Evolutionary conservation across 2,329 filamentous ascomycete species (phyloP).

Genomic region (Curvularia sp.): DNA sequence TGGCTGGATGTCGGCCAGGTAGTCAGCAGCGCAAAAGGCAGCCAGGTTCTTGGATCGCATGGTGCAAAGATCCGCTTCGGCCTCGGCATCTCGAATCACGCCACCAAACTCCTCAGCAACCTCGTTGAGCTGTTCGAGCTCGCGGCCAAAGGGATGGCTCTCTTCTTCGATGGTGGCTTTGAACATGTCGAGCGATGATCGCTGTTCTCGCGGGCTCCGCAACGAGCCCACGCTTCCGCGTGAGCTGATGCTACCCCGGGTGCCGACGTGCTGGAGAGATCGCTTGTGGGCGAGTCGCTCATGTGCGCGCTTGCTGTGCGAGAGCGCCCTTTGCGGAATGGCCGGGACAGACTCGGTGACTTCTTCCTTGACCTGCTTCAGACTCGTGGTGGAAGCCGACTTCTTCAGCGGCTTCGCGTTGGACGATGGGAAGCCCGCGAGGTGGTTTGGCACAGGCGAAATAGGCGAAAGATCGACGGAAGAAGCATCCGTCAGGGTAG

Average conservation of each 20-base stretch:
- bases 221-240: slow-evolving; percentile 61
- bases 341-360: slow-evolving; percentile 61
- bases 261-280: slow-evolving; percentile 59
- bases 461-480: slow-evolving; percentile 57
- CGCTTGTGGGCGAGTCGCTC: slow-evolving; percentile 75
- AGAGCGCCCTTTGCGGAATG: slow-evolving; percentile 80
- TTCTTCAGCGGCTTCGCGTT: slow-evolving; percentile 55
- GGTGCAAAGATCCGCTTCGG: slow-evolving; percentile 76
- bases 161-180: slow-evolving; percentile 46
- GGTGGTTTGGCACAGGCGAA: slow-evolving; percentile 63
- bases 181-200: slow-evolving; percentile 56
- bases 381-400: slow-evolving; percentile 50
- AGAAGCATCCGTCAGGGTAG: slow-evolving; percentile 69
- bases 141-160: slow-evolving; percentile 81
- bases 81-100: slow-evolving; percentile 64
- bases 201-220: slow-evolving; percentile 63
- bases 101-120: slow-evolving; percentile 84
- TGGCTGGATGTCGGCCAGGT: slow-evolving; percentile 78
- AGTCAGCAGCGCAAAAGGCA: slow-evolving; percentile 81
- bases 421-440: slow-evolving; percentile 65
- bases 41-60: slow-evolving; percentile 73
- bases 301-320: slow-evolving; percentile 87
- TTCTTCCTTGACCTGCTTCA: slow-evolving; percentile 40
- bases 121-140: slow-evolving; percentile 91
- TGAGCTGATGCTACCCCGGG: slow-evolving; percentile 33